Conservation (phyloP, 495 filamentous ascomycete species). For the Aspergillus ellipticus region DNA sequence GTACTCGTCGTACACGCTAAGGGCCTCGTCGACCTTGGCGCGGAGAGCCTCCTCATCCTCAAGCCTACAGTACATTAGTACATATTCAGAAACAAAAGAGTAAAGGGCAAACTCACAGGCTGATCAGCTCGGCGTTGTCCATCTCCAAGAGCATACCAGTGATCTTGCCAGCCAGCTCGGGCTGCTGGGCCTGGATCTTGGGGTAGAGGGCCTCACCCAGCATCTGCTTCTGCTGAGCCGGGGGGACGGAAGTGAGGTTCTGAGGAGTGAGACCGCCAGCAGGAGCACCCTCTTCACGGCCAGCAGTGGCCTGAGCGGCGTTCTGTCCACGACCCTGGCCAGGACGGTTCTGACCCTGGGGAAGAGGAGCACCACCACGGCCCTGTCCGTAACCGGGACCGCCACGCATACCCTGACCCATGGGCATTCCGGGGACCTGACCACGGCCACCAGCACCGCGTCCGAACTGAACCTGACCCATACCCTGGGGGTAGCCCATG, state of each 20-base stretch:
- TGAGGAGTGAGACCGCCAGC: constrained; percentile 35
- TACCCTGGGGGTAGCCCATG: constrained; percentile 56
- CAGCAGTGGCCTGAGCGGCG: constrained; percentile 34
- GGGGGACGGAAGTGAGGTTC: constrained; percentile 51
- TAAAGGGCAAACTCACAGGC: constrained; percentile 71
- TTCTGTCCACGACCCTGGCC: constrained; percentile 35
- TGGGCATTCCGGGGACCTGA: constrained; percentile 70
- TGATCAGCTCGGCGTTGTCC: constrained; percentile 90
- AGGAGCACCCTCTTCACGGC: constrained; percentile 27
- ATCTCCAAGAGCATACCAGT: constrained; percentile 99
- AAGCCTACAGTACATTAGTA: constrained; percentile 54
- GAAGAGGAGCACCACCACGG: constrained; percentile 44
- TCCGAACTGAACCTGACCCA: constrained; percentile 57
- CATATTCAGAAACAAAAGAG: not conserved
- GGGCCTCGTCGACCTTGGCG: constrained; percentile 93
- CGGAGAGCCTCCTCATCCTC: constrained; percentile 86
- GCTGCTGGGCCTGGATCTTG: constrained; percentile 91
- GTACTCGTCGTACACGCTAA: constrained; percentile 97
- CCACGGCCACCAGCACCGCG: constrained; percentile 73
- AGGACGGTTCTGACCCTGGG: constrained; percentile 48
- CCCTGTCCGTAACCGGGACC: constrained; percentile 58
- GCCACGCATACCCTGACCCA: constrained; percentile 66
- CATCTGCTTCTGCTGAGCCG: constrained; percentile 90
- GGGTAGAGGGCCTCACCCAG: constrained; percentile 96
- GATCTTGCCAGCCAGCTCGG: constrained; percentile 96